These are phyloP conservation scores for Epichloe festucae DNA, from an alignment of 2,329 filamentous ascomycete species.

Conservation along the genomic window DNA sequence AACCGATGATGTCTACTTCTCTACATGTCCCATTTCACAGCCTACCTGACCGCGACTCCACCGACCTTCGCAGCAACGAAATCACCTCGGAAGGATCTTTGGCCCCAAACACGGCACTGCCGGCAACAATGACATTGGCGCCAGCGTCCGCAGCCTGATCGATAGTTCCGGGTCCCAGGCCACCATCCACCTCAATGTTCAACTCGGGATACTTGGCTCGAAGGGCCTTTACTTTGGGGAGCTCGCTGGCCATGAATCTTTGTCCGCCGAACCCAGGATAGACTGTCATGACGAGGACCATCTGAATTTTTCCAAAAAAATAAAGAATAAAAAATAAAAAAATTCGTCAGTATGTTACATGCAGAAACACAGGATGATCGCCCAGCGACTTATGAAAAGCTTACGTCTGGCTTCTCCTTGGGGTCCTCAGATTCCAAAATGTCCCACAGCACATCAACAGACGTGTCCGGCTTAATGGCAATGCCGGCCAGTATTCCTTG, in stretches of 20 bases:
- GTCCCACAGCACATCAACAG: constrained; percentile 84
- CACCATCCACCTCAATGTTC: constrained; percentile 96
- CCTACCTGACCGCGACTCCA: constrained; percentile 46
- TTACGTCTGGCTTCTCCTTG: constrained; percentile 76
- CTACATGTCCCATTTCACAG: constrained; percentile 14
- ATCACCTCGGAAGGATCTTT: constrained; percentile 83
- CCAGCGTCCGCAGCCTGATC: constrained; percentile 90
- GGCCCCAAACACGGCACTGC: constrained; percentile 89
- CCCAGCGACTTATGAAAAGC: constrained; percentile 20
- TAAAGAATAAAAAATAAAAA: no score
- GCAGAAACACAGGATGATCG: no score
- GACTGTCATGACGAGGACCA: constrained; percentile 98
- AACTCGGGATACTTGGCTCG: constrained; percentile 76
- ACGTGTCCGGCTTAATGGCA: constrained; percentile 86
- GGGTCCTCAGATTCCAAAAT: constrained; percentile 62
- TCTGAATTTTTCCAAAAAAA: constrained; percentile 37
- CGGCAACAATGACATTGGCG: constrained; percentile 95
- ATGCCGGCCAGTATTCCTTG: constrained; percentile 82
- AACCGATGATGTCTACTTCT: background rate
- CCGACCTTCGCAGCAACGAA: constrained; percentile 61
- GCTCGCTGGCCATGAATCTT: constrained; percentile 93
- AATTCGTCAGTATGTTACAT: no score
- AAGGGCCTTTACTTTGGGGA: constrained; percentile 83
- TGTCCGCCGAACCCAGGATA: constrained; percentile 95
- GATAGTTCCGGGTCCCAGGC: constrained; percentile 76